Conservation (phyloP, 2,329 filamentous ascomycete genomes). For the Nannizziopsis arthrosporioides region DNA sequence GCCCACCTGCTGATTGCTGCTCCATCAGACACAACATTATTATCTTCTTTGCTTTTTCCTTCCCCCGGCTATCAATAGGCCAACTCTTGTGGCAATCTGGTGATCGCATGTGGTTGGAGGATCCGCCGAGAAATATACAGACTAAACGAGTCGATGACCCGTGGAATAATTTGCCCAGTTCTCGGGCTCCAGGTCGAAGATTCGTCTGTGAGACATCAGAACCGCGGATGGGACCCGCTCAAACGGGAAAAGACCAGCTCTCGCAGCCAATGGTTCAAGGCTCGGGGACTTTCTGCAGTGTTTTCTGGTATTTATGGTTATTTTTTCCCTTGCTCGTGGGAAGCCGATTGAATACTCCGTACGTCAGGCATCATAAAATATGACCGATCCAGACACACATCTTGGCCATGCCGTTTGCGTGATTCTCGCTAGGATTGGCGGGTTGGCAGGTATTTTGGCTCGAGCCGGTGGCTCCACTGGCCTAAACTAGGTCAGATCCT, state of each 20-base stretch:
- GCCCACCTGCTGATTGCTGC: neutral
- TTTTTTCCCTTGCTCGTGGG: neutral
- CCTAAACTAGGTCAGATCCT: neutral
- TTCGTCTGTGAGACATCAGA: neutral
- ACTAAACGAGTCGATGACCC: constrained; percentile 4
- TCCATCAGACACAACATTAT: neutral
- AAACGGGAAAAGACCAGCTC: constrained; percentile 7
- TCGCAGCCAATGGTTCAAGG: neutral
- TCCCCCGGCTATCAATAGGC: neutral
- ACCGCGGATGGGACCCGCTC: neutral
- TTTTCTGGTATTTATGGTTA: too few relatives aligned
- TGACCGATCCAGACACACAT: neutral
- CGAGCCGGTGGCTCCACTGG: constrained; percentile 2
- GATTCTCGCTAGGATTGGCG: constrained; percentile 6
- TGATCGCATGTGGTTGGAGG: constrained; percentile 7
- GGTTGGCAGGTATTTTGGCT: neutral
- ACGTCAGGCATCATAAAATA: neutral
- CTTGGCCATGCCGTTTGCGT: constrained; percentile 4
- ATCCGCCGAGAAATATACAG: neutral
- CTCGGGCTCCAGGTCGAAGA: neutral
- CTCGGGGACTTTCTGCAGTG: constrained; percentile 1
- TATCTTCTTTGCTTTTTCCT: neutral
- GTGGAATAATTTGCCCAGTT: neutral
- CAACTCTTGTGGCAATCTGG: neutral
- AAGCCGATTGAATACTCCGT: neutral